Evolutionary conservation across 2,329 filamentous ascomycete genomes (phyloP), one percentile per base, ranked within the genome.

Genomic region (Xylariaceae sp.): DNA sequence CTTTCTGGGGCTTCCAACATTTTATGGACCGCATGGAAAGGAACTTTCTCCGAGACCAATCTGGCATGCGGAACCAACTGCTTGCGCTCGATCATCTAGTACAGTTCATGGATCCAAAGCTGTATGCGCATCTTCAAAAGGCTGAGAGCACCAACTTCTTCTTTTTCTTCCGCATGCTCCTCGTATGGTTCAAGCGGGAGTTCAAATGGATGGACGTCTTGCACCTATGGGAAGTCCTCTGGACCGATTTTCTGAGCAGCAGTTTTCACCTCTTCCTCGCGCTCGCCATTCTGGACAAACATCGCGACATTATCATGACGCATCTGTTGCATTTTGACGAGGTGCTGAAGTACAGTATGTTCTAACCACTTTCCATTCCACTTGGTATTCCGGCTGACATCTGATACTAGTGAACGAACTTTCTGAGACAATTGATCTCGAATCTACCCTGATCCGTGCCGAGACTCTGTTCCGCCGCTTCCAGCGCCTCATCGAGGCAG

Each of bases 1-100:
- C 94, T 3, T 99, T 99, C 67, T 99, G 94, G 94, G 91, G 82
- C 0, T 99, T 99, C 70, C 87, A 92, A 62, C 84, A 84, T 55
- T 99, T 97, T 73, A 99, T 99, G 94, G 85, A 95, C 37, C 85
- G 94, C 56, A 99, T 97, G 91, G 94, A 97, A 71, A 85, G 90
- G 43, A 99, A 99, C 68, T 99, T 97, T 67, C 77, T 99, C 35
- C 86, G 92, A 3, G 92, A 97, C 63, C 94, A 99, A 73, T 92
- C 88, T 1, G 95, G 94, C 59, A 99, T 99, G 94, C 85, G 94
- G 31, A 82, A 86, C 27, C 95, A 99, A 71, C 85, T 99, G 2
- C 77, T 90, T 40, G 91, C 92, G 0, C 83, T 99, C 3, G 91
- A 99, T 67, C 91, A 99, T 61, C 85, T 99, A 0, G 91, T 97